Evolutionary conservation across 805 yeast genomes (phyloP), one percentile per base, ranked within the genome.

Genomic region (Saccharomyces mikatae): DNA sequence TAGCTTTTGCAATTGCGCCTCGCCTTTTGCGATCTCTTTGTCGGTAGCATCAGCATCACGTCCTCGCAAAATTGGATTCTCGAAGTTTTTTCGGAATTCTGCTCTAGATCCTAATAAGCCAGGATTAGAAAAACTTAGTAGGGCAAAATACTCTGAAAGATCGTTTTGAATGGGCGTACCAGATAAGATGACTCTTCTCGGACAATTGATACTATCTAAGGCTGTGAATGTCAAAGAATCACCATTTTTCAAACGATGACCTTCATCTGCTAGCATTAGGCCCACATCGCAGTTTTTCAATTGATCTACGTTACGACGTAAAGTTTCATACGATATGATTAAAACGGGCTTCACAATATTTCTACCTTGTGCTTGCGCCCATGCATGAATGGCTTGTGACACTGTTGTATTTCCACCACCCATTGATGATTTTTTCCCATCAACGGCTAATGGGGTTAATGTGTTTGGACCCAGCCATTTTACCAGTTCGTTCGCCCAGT

Each of bases 131-230:
- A 92, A 92, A 63, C 84, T 88, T 56, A 94, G 74, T 51, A 92
- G 72, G 1, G 98, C 88, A 66, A 90, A 94, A 71, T 92, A 92
- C 71, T 92, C 99, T 0, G 96, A 85, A 36, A 92, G 75, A 73
- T 92, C 98, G 63, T 92, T 92, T 69, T 92, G 99, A 59, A 92
- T 91, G 0, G 99, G 99, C 0, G 99, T 92, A 41, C 99, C 99
- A 1, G 97, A 89, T 24, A 92, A 73, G 59, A 92, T 92, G 6
- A 92, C 97, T 55, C 99, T 78, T 63, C 99, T 77, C 50, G 85
- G 83, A 66, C 96, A 92, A 51, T 86, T 82, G 53, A 94, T 77
- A n/a, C 89, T 80, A 63, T 89, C 84, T 46, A 92, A 76, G 0
- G 97, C 89, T 0, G 89, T 88, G 62, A 90, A 92, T 0, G 99